Base-by-base conservation (phyloP, 768 basidiomycete species). In the Russula lepida region DNA sequence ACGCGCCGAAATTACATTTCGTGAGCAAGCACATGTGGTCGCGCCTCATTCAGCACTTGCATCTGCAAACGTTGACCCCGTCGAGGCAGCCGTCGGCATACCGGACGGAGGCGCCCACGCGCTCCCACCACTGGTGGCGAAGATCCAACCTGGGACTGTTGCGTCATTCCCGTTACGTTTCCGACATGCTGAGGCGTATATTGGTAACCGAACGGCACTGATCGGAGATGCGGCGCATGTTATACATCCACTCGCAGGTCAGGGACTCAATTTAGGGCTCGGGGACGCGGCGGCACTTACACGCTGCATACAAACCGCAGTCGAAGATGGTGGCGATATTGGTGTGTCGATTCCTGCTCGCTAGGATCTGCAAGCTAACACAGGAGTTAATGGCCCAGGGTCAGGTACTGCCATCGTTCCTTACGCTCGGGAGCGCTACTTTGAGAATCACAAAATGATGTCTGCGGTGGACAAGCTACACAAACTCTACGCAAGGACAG, bases 151-250 rank as follows among this genome's bases (percentile, higher is more conserved):
- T 0, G 82, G 83, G 27, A 85, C 88, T 0, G 76, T 86, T 49
- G 95, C 95, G 0, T 91, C 91, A 1, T 99, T 98, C 76, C 95
- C 97, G 2, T 75, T 98, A 6, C 81, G 85, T 30, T 87, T 90
- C 64, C 89, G 82, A 51, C 97, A 98, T 66, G 88, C 91, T 1
- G 90, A 94, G 39, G 72, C 80, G 0, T 98, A 99, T 72, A 75
- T 95, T 47, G 92, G 94, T 17, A 85, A 85, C 68, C 81, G 95
- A 4, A 95, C 91, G 0, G 94, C 87, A 2, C 84, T 98, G 8
- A 82, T 98, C 1, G 97, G 97, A 2, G 97, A 99, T 73, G 95
- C 95, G 1, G 97, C 95, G 19, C 97, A 98, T 69, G 92, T 91
- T 0, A 77, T 93, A 1, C 95, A 98, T 69, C 95, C 97, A 1